Percentiles rank a stretch among this genome's conserved stretches.
phyloP scores from a whole-genome alignment of 73 alveolate species.

The Diophrys appendiculata region DNA sequence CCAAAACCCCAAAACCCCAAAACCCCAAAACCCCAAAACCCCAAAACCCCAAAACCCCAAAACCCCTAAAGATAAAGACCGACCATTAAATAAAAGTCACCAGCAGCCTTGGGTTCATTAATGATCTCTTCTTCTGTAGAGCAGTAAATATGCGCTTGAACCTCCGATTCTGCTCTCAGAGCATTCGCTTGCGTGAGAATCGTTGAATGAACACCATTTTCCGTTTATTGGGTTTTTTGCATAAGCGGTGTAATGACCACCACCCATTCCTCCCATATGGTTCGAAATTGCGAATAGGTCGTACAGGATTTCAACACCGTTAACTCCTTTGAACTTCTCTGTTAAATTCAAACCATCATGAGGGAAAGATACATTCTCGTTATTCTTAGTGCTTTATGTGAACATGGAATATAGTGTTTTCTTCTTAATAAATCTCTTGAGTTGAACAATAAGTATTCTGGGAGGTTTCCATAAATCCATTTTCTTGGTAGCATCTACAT shows the following conservation, averaged over 20 bases:
- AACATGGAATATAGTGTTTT: too few relatives aligned
- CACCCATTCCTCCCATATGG: conserved; percentile 86
- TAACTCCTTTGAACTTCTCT: too few relatives aligned
- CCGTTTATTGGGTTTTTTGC: conserved; percentile 60
- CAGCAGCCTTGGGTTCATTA: too few relatives aligned
- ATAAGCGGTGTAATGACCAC: conserved; percentile 88
- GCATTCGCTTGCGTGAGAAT: conserved; percentile 65
- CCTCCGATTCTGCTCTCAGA: conserved; percentile 37
- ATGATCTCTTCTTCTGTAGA: conserved; percentile 68
- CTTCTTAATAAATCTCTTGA: conserved; percentile 67
- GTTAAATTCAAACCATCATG: too few relatives aligned
- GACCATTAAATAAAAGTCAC: too few relatives aligned
- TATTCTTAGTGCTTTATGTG: too few relatives aligned
- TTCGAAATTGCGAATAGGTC: conserved; percentile 72
- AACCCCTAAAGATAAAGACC: too few relatives aligned
- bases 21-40: too few relatives aligned
- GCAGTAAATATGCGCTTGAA: conserved; percentile 79
- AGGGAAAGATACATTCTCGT: too few relatives aligned
- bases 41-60: too few relatives aligned
- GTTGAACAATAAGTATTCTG: conserved; percentile 69
- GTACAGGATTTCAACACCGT: too few relatives aligned
- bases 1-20: too few relatives aligned
- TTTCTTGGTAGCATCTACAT: conserved; percentile 69
- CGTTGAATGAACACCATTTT: conserved; percentile 88
- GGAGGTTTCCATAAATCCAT: conserved; percentile 82